These are phyloP conservation scores for Phyllosticta paracitricarpa DNA, from an alignment of 2,329 filamentous ascomycete genomes.

Conservation along the genomic window DNA sequence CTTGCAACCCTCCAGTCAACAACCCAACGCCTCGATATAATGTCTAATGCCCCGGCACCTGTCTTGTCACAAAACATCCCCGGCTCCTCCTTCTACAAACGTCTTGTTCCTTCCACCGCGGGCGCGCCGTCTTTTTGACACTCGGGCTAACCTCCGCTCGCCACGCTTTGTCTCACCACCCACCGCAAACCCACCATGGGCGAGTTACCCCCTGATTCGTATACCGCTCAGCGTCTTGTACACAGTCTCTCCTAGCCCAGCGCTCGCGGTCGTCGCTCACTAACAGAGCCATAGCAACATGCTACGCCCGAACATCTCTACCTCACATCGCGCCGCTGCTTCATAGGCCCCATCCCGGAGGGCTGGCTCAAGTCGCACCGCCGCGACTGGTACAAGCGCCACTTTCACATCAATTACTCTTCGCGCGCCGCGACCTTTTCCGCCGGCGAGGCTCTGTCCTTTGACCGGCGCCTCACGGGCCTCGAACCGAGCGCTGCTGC, in stretches of 20 bases:
- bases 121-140: neutral
- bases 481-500: constrained; percentile 29
- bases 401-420: constrained; percentile 35
- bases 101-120: neutral
- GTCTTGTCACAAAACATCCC: neutral
- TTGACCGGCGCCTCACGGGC: constrained; percentile 33
- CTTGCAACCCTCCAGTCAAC: neutral
- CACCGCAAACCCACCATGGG: constrained; percentile 1
- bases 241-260: constrained; percentile 4
- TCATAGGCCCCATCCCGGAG: constrained; percentile 56
- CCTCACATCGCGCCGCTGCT: constrained; percentile 51
- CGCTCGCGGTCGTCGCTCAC: constrained; percentile 8
- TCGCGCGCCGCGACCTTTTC: constrained; percentile 42
- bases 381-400: constrained; percentile 52
- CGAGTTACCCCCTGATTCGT: constrained; percentile 32
- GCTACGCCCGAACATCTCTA: constrained; percentile 52
- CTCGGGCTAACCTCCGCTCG: neutral
- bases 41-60: neutral
- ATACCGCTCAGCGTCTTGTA: constrained; percentile 46
- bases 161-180: constrained; percentile 2
- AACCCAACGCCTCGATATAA: neutral
- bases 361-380: constrained; percentile 55
- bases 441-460: constrained; percentile 34
- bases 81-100: neutral
- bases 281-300: constrained; percentile 39